Conservation (phyloP, 805 yeast species). For the Metschnikowia arizonensis region DNA sequence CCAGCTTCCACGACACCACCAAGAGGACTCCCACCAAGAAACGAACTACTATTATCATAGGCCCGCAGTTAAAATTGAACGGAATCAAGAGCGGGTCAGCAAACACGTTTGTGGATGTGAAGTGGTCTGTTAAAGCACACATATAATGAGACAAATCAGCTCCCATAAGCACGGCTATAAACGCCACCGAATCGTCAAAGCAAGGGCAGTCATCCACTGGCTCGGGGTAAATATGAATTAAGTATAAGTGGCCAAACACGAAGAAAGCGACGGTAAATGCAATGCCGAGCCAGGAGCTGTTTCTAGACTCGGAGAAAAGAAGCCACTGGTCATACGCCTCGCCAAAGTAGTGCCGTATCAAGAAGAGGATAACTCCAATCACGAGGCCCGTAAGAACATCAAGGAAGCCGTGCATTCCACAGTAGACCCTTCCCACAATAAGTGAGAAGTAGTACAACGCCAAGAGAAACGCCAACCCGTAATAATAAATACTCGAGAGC, state of each 20-base stretch:
- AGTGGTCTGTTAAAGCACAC: slow-evolving; percentile 30
- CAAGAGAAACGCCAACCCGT: slow-evolving; percentile 18
- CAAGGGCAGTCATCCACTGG: slow-evolving; percentile 96
- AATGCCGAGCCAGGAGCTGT: slow-evolving; percentile 19
- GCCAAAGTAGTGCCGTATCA: slow-evolving; percentile 42
- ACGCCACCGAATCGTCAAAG: slow-evolving; percentile 91
- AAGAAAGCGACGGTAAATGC: slow-evolving; percentile 35
- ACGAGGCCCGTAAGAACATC: slow-evolving; percentile 67
- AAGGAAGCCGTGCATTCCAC: slow-evolving; percentile 95
- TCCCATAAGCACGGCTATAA: slow-evolving; percentile 83
- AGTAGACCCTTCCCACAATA: slow-evolving; percentile 78
- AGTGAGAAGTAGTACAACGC: slow-evolving; percentile 57
- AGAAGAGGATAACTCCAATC: slow-evolving; percentile 55
- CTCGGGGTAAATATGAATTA: slow-evolving; percentile 67
- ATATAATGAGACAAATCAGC: slow-evolving; percentile 60
- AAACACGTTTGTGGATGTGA: slow-evolving; percentile 17
- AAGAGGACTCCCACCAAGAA: slow-evolving; percentile 55
- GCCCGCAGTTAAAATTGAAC: slow-evolving; percentile 6
- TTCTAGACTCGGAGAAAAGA: slow-evolving; percentile 23
- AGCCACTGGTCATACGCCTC: slow-evolving; percentile 45
- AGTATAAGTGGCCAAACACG: slow-evolving; percentile 38
- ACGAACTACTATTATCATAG: slow-evolving; percentile 36
- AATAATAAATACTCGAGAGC: slow-evolving; percentile 11
- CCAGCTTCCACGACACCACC: slow-evolving; percentile 69
- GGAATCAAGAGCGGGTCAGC: slow-evolving; percentile 38